Evolutionary conservation across 768 basidiomycete genomes (phyloP), one percentile per base, ranked within the genome.

Genomic region (Cyclocybe cylindracea): DNA sequence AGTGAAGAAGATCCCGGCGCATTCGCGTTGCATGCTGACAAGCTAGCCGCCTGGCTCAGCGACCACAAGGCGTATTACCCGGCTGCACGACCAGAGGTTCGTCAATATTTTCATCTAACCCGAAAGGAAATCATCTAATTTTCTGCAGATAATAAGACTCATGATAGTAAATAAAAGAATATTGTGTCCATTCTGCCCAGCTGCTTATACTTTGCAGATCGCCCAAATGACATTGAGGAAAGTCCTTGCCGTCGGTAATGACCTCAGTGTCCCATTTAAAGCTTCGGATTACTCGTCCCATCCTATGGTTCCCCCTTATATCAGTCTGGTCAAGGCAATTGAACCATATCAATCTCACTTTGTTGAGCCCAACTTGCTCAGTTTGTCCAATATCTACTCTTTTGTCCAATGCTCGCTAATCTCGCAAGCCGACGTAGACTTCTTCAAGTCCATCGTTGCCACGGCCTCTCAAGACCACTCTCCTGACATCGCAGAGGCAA

Each of bases 1-100:
- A 55, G 61, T 2, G 62, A 66, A 42, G 51, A 61, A 19, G 63
- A 77, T 39, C 44, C 51, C 10, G 39, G 50, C 7, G 50, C 44
- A 1, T 78, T 66, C 47, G 42, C 39, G 13, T 43, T 42, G 0
- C 64, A 64, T 45, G 61, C 74, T 5, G 59, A 59, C 13, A 82
- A 75, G 59, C 63, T 84, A 14, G 63, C 69, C 1, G 5, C n/a
- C 2, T 84, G 80, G 80, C 59, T 82, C 38, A 43, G 60, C 19
- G 74, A 75, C 45, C 68, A 72, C 38, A 76, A 74, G 55, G 83
- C 82, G 1, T 84, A 84, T 57, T 85, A 85, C 59, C 42, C 62
- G 1, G 68, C 54, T 32, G 83, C 80, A 39, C 74, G 79, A 34
- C 74, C 71, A 40, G 74, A 78, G 66, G 83, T 82, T 51, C 53